Conservation (phyloP, 2,329 filamentous ascomycete genomes). For the Aspergillus fumigatus region DNA sequence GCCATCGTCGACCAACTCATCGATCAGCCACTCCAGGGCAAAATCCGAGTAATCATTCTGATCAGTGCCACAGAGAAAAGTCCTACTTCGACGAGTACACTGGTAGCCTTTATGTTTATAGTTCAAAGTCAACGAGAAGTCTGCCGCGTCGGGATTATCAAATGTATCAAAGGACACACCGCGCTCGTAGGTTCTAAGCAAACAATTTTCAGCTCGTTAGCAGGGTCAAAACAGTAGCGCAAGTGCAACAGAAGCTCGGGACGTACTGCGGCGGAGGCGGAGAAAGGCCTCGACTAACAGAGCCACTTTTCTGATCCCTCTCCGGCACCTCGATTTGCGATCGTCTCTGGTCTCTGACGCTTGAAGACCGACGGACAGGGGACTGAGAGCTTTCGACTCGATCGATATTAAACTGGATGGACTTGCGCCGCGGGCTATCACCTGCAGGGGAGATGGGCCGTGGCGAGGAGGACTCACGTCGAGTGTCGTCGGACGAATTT, state of each 20-base stretch:
- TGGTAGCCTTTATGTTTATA: slow-evolving; percentile 83
- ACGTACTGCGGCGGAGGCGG: slow-evolving; percentile 41
- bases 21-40: slow-evolving; percentile 85
- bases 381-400: slow-evolving; percentile 25
- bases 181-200: slow-evolving; percentile 55
- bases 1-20: slow-evolving; percentile 87
- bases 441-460: slow-evolving; percentile 19
- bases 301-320: slow-evolving; percentile 17
- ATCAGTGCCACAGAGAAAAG: slow-evolving; percentile 86
- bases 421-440: slow-evolving; percentile 29
- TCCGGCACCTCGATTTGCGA: slow-evolving; percentile 21
- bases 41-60: slow-evolving; percentile 90
- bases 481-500: slow-evolving; percentile 9
- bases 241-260: not conserved
- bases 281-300: slow-evolving; percentile 28
- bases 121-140: slow-evolving; percentile 76
- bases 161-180: slow-evolving; percentile 75
- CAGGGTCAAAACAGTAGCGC: slow-evolving; percentile 1
- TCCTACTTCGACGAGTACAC: slow-evolving; percentile 72
- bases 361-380: slow-evolving; percentile 21
- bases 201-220: not conserved
- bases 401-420: slow-evolving; percentile 37
- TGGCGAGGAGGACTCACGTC: slow-evolving; percentile 11
- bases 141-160: slow-evolving; percentile 60
- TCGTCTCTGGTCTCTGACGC: slow-evolving; percentile 22